Base-by-base conservation (phyloP, 2,329 filamentous ascomycete species). In the Fusarium sp. region DNA sequence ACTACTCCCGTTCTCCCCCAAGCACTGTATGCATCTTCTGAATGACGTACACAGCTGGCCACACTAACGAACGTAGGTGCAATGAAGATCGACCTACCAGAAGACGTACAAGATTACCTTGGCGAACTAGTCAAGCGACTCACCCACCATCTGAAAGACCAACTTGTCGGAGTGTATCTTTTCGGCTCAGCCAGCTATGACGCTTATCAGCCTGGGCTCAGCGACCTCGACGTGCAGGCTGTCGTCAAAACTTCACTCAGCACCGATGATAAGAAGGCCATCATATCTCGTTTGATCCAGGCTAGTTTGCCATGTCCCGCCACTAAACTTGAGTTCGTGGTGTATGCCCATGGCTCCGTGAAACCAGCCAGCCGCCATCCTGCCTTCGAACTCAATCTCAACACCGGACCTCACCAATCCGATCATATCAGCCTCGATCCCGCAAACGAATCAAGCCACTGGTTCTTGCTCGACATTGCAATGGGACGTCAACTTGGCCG, bases 111-210 rank as follows among this genome's bases (percentile, higher is more conserved):
- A 4, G 10, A 2, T 7, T 60, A 60, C 6, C 29, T 60, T 10
- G 5, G 4, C 11, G 10, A 44, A 27, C 19, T 60, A 0, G 37
- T 54, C 29, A 35, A 60, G 3, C n/a, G 29, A 10, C 59, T 70
- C 4, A 16, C n/a, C 3, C 31, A 37, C 2, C 31, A 52, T 8
- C 54, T 70, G 0, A 45, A 27, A 25, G n/a, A 70, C 3, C 31
- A 68, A 4, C 39, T 70, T 3, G 7, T 70, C 10, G 67, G 64
- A 1, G 38, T 70, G 6, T 68, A 70, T 31, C 58, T 70, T 10
- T 70, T 69, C 14, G 67, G 67, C n/a, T 68, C 67, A 10, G 67
- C 67, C 0, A 68, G 67, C 19, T 64, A 70, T 25, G 46, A 37
- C 5, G 64, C 64, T 3, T 70, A 63, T 21, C 46, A 68, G 4